Evolutionary conservation across 495 filamentous ascomycete genomes (phyloP).

Genomic region (Talaromyces thailandensis): DNA sequence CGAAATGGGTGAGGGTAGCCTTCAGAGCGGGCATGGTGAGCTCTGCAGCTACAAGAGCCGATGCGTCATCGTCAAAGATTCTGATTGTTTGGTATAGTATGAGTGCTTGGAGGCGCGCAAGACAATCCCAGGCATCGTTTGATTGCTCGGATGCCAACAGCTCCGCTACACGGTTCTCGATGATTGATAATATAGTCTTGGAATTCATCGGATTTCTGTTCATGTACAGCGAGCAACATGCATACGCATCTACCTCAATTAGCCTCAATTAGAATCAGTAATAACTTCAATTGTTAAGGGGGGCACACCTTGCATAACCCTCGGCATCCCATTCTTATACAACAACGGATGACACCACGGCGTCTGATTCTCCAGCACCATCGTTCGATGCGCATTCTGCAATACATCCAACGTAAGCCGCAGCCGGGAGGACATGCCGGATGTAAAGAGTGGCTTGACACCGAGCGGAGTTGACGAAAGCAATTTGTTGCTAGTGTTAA

Average conservation of each 20-base stretch:
- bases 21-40: slow-evolving; percentile 31
- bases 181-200: slow-evolving; percentile 29
- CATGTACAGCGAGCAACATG: slow-evolving; percentile 40
- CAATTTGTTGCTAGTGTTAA: not conserved
- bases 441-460: slow-evolving; percentile 4
- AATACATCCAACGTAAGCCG: slow-evolving; percentile 35
- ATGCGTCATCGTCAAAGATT: slow-evolving; percentile 49
- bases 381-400: slow-evolving; percentile 29
- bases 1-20: slow-evolving; percentile 3
- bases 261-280: not conserved
- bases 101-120: slow-evolving; percentile 26
- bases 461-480: not conserved
- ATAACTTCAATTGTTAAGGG: not conserved
- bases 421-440: slow-evolving; percentile 22
- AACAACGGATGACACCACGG: slow-evolving; percentile 41
- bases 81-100: slow-evolving; percentile 37
- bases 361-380: slow-evolving; percentile 38
- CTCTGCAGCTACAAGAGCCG: slow-evolving; percentile 37
- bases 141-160: slow-evolving; percentile 26
- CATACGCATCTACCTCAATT: slow-evolving; percentile 30
- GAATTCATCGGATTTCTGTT: slow-evolving; percentile 36
- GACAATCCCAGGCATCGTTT: slow-evolving; percentile 13
- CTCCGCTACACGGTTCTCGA: slow-evolving; percentile 27
- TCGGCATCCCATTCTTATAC: slow-evolving; percentile 37
- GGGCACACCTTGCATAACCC: slow-evolving; percentile 36